These are phyloP conservation scores for Backusella australiensis DNA, from an alignment of 192 early-diverging fungal genomes.

Conservation along the genomic window DNA sequence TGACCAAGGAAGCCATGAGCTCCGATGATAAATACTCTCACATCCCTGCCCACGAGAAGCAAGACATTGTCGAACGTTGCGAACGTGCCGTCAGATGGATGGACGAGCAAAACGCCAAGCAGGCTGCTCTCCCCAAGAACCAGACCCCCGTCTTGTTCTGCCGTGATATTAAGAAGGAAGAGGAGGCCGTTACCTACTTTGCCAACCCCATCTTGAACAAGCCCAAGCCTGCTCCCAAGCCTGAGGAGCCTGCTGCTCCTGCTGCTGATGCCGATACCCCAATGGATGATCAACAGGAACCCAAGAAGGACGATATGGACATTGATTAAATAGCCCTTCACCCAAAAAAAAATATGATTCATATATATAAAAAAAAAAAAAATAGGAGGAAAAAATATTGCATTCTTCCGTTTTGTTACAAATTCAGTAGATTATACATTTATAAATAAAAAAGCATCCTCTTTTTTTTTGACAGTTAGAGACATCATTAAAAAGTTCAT, in stretches of 20 bases:
- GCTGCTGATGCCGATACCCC: conserved; percentile 38
- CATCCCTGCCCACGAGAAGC: conserved; percentile 83
- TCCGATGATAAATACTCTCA: conserved; percentile 85
- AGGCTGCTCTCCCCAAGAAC: conserved; percentile 74
- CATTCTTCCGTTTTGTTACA: not conserved
- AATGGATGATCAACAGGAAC: conserved; percentile 39
- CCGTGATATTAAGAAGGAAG: conserved; percentile 74
- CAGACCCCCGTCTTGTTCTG: conserved; percentile 67
- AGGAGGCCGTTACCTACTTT: conserved; percentile 65
- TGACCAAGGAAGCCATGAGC: conserved; percentile 67
- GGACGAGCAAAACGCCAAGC: conserved; percentile 74
- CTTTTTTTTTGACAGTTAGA: not conserved
- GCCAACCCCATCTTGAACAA: conserved; percentile 82
- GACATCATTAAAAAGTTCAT: not conserved
- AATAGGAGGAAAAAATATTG: not conserved
- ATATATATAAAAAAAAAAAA: conserved; percentile 6
- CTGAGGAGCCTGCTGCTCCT: conserved; percentile 49
- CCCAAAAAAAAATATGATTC: not conserved
- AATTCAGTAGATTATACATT: conserved; percentile 9
- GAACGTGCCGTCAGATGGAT: conserved; percentile 85
- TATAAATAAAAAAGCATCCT: conserved; percentile 9
- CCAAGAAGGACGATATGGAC: conserved; percentile 56
- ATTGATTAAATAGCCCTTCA: conserved; percentile 50
- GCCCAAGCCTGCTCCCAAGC: conserved; percentile 85
- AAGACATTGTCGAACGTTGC: conserved; percentile 73